Conservation (phyloP, 805 yeast species). For the Candida ponderosae region DNA sequence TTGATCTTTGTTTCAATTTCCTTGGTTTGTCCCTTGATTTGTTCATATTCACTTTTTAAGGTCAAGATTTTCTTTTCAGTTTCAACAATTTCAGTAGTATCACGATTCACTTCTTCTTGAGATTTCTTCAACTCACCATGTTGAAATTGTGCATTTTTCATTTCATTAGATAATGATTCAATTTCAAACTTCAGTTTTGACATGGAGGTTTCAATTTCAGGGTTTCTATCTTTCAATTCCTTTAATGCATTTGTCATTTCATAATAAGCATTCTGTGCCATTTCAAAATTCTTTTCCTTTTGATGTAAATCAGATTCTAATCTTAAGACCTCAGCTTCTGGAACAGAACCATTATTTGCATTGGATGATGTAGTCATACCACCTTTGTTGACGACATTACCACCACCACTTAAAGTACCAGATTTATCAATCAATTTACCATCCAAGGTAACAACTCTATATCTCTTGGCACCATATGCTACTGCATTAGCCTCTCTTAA, state of each 20-base stretch:
- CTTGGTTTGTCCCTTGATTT: constrained; percentile 45
- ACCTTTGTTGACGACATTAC: constrained; percentile 60
- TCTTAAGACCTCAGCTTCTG: constrained; percentile 48
- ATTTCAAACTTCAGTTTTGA: constrained; percentile 58
- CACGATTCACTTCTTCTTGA: constrained; percentile 13
- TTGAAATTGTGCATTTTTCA: constrained; percentile 35
- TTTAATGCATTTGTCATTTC: constrained; percentile 56
- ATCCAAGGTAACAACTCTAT: constrained; percentile 85
- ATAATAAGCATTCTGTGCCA: constrained; percentile 39
- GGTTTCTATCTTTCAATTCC: constrained; percentile 55
- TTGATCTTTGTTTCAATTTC: constrained; percentile 50
- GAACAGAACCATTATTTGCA: constrained; percentile 27
- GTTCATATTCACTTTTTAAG: constrained; percentile 32
- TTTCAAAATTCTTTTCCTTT: constrained; percentile 47
- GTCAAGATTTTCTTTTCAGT: constrained; percentile 25
- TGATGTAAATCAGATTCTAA: constrained; percentile 43
- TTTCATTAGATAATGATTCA: constrained; percentile 48
- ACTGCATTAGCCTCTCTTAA: constrained; percentile 76
- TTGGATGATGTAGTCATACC: constrained; percentile 52
- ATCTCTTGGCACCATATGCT: constrained; percentile 76
- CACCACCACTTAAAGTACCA: constrained; percentile 98
- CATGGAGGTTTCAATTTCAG: constrained; percentile 56
- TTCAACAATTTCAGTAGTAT: constrained; percentile 29
- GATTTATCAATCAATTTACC: constrained; percentile 89
- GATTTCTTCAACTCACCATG: constrained; percentile 27